Conservation (phyloP, 495 filamentous ascomycete genomes). For the Aspergillus kassunensis region DNA sequence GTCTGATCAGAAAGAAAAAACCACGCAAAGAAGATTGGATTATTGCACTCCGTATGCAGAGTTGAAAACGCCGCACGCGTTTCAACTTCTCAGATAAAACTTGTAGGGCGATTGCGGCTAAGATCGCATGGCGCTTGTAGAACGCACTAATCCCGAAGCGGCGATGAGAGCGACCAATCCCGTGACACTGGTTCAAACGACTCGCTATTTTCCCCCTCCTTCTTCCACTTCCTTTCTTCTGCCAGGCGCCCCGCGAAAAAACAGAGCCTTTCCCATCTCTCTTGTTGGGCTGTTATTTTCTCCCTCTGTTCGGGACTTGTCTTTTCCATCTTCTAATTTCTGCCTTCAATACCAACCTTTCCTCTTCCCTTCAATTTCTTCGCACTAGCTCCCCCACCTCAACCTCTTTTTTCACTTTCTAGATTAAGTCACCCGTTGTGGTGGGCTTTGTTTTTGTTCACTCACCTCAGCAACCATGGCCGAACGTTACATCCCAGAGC, state of each 20-base stretch:
- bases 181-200: slow-evolving; percentile 16
- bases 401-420: slow-evolving; percentile 23
- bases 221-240: slow-evolving; percentile 14
- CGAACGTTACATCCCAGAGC: slow-evolving; percentile 98
- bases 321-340: slow-evolving; percentile 18
- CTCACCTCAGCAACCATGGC: slow-evolving; percentile 66
- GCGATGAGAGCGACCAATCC: slow-evolving; percentile 19
- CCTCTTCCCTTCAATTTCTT: slow-evolving; percentile 21
- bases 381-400: slow-evolving; percentile 16
- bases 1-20: too few relatives aligned
- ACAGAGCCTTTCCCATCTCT: slow-evolving; percentile 6
- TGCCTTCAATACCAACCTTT: too few relatives aligned
- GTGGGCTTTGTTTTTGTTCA: slow-evolving; percentile 34
- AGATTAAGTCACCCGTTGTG: slow-evolving; percentile 14
- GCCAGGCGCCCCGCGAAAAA: slow-evolving; percentile 7
- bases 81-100: background rate
- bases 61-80: background rate
- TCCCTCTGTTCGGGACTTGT: slow-evolving; percentile 11
- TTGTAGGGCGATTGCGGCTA: slow-evolving; percentile 15
- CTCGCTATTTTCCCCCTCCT: slow-evolving; percentile 17
- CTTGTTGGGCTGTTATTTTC: slow-evolving; percentile 12
- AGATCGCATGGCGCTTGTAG: slow-evolving; percentile 25
- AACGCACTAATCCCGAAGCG: slow-evolving; percentile 22
- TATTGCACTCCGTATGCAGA: background rate
- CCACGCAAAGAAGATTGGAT: too few relatives aligned